Base-by-base conservation (phyloP, 192 early-diverging fungal species). In the Thamnidium elegans region DNA sequence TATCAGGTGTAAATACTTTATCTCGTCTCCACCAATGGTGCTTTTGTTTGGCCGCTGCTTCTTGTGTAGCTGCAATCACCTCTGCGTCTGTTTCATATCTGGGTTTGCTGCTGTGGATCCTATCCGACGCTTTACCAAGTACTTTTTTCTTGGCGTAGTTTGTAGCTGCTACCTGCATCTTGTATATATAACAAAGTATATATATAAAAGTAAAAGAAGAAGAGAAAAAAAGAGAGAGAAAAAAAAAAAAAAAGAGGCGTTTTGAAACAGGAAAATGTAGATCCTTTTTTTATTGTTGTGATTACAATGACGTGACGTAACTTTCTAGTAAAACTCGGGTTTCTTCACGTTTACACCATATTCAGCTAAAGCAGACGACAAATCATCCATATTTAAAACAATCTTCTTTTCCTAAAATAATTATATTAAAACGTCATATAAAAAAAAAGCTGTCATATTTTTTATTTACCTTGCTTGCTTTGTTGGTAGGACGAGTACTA, bases 331-430 rank as follows among this genome's bases (percentile, higher is more conserved):
- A 76, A 93, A 96, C 17, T 99, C 95, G 6, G 95, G 97, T 64
- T 97, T 99, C 68, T 91, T 94, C 53, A 96, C 83, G 62, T 94
- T 95, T 55, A 99, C 87, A 42, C 97, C 97, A 61, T 97, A 94
- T 70, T 96, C 94, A 3, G 86, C 79, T 44, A 97, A 74, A 9
- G 95, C 95, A 14, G 88, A 84, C 3, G 92, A 84, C 51, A 99
- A 77, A 71, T 97, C 97, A 32, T 99, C 95, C 86, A 96, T 91
- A 13, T 86, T 95, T 47, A 99, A 70, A 17, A 94, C 90, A 14
- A 90, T 91, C 68, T 90, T 92, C 52, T 88, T 88, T 52, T 92
- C 90, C 82, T 91, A 78, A 46, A 54, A 45, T 21, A 2, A 42
- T 47, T 30, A 13, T 21, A 13, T 47, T 44, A 20, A 21, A 17